phyloP scores from a whole-genome alignment of 2,329 filamentous ascomycete species.

The Epichloe aotearoae region DNA sequence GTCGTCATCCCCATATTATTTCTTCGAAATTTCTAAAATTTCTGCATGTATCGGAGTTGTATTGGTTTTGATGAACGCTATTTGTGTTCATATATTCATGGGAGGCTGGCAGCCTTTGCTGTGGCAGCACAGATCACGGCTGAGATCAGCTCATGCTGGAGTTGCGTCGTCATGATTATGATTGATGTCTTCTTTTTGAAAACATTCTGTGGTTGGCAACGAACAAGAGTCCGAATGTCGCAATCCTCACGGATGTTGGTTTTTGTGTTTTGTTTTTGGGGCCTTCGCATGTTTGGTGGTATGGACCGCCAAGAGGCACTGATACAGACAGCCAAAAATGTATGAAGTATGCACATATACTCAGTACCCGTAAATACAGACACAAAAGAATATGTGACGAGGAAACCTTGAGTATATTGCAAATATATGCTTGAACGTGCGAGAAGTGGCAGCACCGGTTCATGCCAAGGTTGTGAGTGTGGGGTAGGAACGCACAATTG shows the following conservation, averaged over 20 bases:
- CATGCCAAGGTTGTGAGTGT: not conserved
- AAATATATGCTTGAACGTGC: not conserved
- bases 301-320: not conserved
- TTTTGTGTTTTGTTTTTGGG: not conserved
- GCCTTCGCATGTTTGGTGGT: not conserved
- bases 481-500: not conserved
- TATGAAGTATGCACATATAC: not conserved
- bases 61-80: not conserved
- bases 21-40: slow-evolving; percentile 2
- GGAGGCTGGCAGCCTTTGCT: not conserved
- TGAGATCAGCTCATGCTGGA: not conserved
- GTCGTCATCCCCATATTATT: not conserved
- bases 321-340: not conserved
- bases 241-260: slow-evolving; percentile 4
- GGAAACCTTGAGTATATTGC: not conserved
- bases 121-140: not conserved
- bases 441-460: not conserved
- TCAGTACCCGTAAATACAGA: slow-evolving; percentile 1
- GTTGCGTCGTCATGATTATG: not conserved
- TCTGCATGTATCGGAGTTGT: slow-evolving; percentile 11
- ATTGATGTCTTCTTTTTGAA: not conserved
- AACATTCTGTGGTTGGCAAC: not conserved
- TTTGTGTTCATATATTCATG: not conserved
- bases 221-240: not conserved
- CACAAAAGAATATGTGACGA: not conserved